These are phyloP conservation scores for Rostrohypoxylon terebratum DNA, from an alignment of 495 filamentous ascomycete species.

Conservation along the genomic window DNA sequence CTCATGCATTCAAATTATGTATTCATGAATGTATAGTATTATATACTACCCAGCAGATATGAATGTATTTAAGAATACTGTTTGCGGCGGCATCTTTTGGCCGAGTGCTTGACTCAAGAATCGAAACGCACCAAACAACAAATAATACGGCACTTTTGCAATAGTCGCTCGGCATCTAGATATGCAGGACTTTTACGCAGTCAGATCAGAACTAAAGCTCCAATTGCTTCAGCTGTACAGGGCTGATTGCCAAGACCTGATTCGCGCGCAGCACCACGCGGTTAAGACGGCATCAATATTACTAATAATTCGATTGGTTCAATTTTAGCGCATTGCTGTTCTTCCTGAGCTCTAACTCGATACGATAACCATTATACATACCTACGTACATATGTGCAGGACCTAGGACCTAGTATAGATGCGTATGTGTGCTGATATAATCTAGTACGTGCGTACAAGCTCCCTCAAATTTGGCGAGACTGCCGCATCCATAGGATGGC, in stretches of 20 bases:
- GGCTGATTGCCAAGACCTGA: constrained; percentile 27
- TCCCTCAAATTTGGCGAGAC: not conserved
- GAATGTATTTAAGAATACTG: not conserved
- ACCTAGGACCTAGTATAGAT: no score
- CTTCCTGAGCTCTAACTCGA: constrained; percentile 24
- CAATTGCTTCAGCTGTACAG: constrained; percentile 34
- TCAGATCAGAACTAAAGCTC: constrained; percentile 5
- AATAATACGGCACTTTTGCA: not conserved
- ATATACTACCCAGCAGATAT: not conserved
- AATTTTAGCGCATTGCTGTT: not conserved
- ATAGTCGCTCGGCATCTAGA: not conserved
- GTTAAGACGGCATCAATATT: constrained; percentile 39
- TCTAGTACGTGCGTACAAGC: not conserved
- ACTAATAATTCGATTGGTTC: not conserved
- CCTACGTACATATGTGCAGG: no score
- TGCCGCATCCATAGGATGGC: not conserved
- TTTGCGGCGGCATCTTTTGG: not conserved
- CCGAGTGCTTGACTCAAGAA: not conserved
- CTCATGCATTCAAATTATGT: no score
- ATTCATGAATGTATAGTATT: not conserved
- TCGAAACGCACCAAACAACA: not conserved
- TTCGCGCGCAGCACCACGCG: constrained; percentile 7
- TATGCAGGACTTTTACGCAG: constrained; percentile 5
- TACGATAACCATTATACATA: not conserved
- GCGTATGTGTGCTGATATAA: not conserved